phyloP scores from a whole-genome alignment of 495 filamentous ascomycete genomes.

The Apiosordaria backusii region DNA sequence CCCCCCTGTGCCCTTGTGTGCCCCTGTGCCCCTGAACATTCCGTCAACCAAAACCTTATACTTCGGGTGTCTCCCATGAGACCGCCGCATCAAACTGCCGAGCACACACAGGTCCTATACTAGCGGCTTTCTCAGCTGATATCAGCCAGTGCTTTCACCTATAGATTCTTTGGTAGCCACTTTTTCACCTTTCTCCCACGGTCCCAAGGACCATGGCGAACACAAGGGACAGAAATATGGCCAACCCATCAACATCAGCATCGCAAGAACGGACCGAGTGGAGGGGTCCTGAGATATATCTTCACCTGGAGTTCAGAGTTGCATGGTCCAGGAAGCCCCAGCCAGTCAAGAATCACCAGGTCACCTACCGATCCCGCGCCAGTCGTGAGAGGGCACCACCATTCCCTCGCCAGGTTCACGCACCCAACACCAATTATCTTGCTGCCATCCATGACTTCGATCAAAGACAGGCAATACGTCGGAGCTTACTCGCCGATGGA shows the following conservation, averaged over 20 bases:
- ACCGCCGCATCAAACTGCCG: slow-evolving; percentile 6
- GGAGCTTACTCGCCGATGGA: slow-evolving; percentile 6
- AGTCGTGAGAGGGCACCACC: slow-evolving; percentile 36
- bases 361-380: slow-evolving; percentile 43
- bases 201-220: neutral
- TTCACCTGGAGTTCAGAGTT: slow-evolving; percentile 45
- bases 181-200: neutral
- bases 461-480: slow-evolving; percentile 23
- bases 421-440: slow-evolving; percentile 43
- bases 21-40: neutral
- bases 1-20: slow-evolving; percentile 1
- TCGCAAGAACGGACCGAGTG: slow-evolving; percentile 30
- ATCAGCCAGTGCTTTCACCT: slow-evolving; percentile 4
- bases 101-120: neutral
- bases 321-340: slow-evolving; percentile 41
- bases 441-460: slow-evolving; percentile 34
- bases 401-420: slow-evolving; percentile 42
- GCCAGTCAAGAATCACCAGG: slow-evolving; percentile 37
- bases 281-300: slow-evolving; percentile 41
- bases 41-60: slow-evolving; percentile 9
- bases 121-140: slow-evolving; percentile 13
- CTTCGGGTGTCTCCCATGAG: neutral
- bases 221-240: neutral
- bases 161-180: slow-evolving; percentile 1
- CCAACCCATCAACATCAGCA: slow-evolving; percentile 13